phyloP scores from a whole-genome alignment of 257 asterid species.

The Perilla frutescens region DNA sequence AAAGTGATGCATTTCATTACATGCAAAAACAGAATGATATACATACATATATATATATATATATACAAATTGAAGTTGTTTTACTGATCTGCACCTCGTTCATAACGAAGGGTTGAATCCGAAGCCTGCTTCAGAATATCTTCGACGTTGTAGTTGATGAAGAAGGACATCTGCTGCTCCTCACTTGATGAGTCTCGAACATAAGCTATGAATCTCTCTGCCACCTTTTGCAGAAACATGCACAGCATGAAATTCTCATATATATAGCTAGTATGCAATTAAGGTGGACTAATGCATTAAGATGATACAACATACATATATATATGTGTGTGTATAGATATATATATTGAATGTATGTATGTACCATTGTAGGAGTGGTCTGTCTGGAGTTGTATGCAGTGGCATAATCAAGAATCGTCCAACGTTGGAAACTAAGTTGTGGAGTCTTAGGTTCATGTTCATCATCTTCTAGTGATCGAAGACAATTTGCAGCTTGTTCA shows the following conservation, averaged over 20 bases:
- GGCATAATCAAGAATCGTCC: slow-evolving; percentile 80
- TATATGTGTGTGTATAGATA: background rate
- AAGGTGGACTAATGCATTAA: too few relatives aligned
- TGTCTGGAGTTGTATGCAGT: slow-evolving; percentile 59
- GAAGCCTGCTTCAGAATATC: slow-evolving; percentile 78
- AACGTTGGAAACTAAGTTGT: slow-evolving; percentile 48
- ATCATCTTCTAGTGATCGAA: slow-evolving; percentile 37
- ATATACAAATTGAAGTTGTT: background rate
- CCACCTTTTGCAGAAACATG: slow-evolving; percentile 53
- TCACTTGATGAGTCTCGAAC: slow-evolving; percentile 57
- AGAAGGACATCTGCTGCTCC: slow-evolving; percentile 71
- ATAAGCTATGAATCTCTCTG: slow-evolving; percentile 55
- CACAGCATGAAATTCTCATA: too few relatives aligned
- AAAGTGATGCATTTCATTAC: too few relatives aligned
- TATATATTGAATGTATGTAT: too few relatives aligned
- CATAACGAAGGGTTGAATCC: slow-evolving; percentile 70
- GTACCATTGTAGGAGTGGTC: slow-evolving; percentile 69
- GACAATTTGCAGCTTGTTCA: slow-evolving; percentile 52
- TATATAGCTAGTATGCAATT: too few relatives aligned
- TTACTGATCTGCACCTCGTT: slow-evolving; percentile 49
- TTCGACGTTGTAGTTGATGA: slow-evolving; percentile 52
- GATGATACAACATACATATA: background rate
- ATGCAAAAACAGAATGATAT: background rate
- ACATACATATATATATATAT: background rate
- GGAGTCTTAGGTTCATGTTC: slow-evolving; percentile 14